Base-by-base conservation (phyloP, 202 grass and related monocot species). In the Digitaria exilis region DNA sequence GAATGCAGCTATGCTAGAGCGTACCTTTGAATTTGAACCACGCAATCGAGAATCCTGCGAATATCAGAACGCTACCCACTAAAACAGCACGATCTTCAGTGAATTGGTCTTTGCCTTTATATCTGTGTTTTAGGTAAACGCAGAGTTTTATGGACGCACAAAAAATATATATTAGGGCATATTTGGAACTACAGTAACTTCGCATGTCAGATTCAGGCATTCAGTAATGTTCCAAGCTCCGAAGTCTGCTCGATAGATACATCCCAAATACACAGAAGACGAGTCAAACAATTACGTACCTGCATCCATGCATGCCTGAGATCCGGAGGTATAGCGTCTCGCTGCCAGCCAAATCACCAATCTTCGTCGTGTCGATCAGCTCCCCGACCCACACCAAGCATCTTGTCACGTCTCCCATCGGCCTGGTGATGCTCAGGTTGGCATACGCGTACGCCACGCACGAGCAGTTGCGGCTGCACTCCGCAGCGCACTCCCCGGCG, bases 371-470 rank as follows among this genome's bases (percentile, higher is more conserved):
- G 70, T 89, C 84, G 2, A 65, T 65, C 42, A 92, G 29, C 22
- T 84, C 69, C 11, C 62, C 79, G 9, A 16, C 41, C 89, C 87
- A 95, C 34, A 92, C 62, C 17, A 88, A 58, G 64, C 89, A 91
- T 62, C 67, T 83, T 13, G 80, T 77, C 25, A 0, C 0, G 24
- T 78, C 79, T 0, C 3, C 69, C 4, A 0, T 69, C 0, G 34
- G 65, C 44, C 3, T 65, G 22, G 9, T 71, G 0, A 2, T 65
- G 22, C 14, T 71, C 63, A 82, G n/a, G 9, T 84, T 74, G 3
- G 81, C 43, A 5, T 75, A 69, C 4, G 90, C 73, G 10, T 87
- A 92, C 13, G 80, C 84, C 9, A 63, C 79, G 37, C 88, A 87
- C 1, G 80, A 90, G 30, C 75, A 75, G 68, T 90, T 76, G 0